These are phyloP conservation scores for Patellaria atrata DNA, from an alignment of 495 filamentous ascomycete species.

Conservation along the genomic window DNA sequence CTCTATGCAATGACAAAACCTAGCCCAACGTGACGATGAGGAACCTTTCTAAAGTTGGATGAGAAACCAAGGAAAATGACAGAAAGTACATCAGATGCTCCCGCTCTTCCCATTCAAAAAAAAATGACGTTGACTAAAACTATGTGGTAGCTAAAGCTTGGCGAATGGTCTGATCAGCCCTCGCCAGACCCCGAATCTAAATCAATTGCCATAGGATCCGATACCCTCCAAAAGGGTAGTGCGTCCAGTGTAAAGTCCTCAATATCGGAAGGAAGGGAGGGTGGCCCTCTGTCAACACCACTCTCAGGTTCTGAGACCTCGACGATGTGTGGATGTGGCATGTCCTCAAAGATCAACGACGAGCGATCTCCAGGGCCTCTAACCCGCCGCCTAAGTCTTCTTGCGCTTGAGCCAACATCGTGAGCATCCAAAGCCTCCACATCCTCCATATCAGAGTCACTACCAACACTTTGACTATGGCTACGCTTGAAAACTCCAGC, in stretches of 20 bases:
- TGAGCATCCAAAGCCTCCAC: constrained; percentile 14
- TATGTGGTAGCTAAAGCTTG: no score
- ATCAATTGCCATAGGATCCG: constrained; percentile 20
- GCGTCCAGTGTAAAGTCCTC: constrained; percentile 20
- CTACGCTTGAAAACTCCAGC: constrained; percentile 23
- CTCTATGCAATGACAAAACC: no score
- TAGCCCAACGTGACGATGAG: no score
- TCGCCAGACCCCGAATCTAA: no score
- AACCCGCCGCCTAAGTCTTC: constrained; percentile 21
- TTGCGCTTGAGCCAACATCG: constrained; percentile 20
- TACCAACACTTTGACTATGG: constrained; percentile 23
- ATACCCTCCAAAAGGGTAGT: constrained; percentile 19
- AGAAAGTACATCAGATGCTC: no score
- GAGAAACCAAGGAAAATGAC: no score
- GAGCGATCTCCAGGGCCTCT: constrained; percentile 17
- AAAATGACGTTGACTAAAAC: no score
- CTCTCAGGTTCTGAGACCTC: constrained; percentile 21
- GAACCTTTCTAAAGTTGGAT: no score
- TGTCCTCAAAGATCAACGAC: constrained; percentile 21
- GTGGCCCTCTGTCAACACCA: constrained; percentile 13
- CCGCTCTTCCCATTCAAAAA: no score
- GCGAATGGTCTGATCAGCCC: no score
- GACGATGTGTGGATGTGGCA: constrained; percentile 14
- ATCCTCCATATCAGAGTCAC: constrained; percentile 22
- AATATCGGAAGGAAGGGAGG: constrained; percentile 21